Evolutionary conservation across 805 yeast species (phyloP).

Genomic region (Suhomyces sp.): DNA sequence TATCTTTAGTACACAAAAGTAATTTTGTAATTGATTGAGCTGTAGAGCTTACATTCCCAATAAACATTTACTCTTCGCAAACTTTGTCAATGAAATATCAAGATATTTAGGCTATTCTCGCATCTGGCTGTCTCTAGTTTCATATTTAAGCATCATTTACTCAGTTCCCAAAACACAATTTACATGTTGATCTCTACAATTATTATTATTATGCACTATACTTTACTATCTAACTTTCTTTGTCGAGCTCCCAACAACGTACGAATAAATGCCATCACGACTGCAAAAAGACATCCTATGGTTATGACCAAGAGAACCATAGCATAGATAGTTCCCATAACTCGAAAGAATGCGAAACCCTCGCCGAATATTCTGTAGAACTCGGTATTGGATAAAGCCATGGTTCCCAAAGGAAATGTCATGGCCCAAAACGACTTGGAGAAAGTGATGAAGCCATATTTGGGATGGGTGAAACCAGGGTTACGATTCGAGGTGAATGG

Average conservation of each 20-base stretch:
- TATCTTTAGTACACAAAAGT: no score
- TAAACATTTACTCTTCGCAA: no score
- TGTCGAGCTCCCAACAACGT: slow-evolving; percentile 3
- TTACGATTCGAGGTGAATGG: slow-evolving; percentile 35
- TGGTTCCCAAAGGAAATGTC: slow-evolving; percentile 83
- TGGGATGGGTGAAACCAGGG: slow-evolving; percentile 16
- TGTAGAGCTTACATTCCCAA: no score
- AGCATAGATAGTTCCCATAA: slow-evolving; percentile 61
- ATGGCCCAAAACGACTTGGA: slow-evolving; percentile 61
- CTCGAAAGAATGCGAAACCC: slow-evolving; percentile 56
- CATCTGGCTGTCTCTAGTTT: no score
- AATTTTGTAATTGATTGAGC: no score
- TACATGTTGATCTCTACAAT: no score
- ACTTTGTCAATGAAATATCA: no score
- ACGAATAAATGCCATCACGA: slow-evolving; percentile 8
- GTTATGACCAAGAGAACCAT: slow-evolving; percentile 46
- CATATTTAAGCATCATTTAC: no score
- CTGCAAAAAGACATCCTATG: slow-evolving; percentile 32
- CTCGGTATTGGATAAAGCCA: slow-evolving; percentile 58
- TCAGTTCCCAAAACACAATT: no score
- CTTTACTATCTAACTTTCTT: neutral
- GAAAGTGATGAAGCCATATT: slow-evolving; percentile 19
- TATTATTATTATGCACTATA: no score
- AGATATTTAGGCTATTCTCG: no score
- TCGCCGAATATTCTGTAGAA: slow-evolving; percentile 31